Conservation (phyloP, 2,329 filamentous ascomycete species). For the Orbilia quercus region DNA sequence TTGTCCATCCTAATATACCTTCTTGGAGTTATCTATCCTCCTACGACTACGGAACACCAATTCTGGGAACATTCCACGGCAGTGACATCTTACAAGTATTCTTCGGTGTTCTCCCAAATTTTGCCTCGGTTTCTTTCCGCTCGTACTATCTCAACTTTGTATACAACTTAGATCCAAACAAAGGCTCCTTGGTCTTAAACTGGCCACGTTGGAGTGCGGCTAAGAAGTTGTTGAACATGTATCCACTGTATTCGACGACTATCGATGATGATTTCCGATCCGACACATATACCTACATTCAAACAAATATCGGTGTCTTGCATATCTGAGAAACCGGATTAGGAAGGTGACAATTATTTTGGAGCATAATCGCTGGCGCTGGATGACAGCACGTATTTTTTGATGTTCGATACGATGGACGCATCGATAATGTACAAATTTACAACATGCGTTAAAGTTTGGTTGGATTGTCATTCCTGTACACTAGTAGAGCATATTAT, state of each 20-base stretch:
- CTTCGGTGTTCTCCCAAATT: constrained; percentile 72
- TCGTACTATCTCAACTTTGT: constrained; percentile 80
- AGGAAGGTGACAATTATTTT: too few species aligned
- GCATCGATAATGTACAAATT: too few species aligned
- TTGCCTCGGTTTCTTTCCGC: constrained; percentile 71
- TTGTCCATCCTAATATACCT: constrained; percentile 70
- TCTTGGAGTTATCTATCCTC: constrained; percentile 80
- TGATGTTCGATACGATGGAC: too few species aligned
- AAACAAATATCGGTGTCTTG: constrained; percentile 58
- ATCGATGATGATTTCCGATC: constrained; percentile 67
- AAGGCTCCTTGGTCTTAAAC: constrained; percentile 64
- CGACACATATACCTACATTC: constrained; percentile 65
- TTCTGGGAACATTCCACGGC: constrained; percentile 81
- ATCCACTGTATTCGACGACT: constrained; percentile 62
- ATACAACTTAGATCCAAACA: constrained; percentile 77
- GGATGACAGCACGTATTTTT: too few species aligned
- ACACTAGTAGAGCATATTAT: too few species aligned
- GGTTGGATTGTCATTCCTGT: too few species aligned
- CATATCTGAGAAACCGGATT: constrained; percentile 47
- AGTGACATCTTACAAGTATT: constrained; percentile 77
- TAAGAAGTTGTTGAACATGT: constrained; percentile 68
- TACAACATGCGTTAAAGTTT: too few species aligned
- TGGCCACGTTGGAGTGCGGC: constrained; percentile 70
- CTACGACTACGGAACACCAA: constrained; percentile 76
- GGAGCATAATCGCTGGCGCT: too few species aligned